phyloP scores from a whole-genome alignment of 805 yeast species.

The Ogataea nonfermentans region DNA sequence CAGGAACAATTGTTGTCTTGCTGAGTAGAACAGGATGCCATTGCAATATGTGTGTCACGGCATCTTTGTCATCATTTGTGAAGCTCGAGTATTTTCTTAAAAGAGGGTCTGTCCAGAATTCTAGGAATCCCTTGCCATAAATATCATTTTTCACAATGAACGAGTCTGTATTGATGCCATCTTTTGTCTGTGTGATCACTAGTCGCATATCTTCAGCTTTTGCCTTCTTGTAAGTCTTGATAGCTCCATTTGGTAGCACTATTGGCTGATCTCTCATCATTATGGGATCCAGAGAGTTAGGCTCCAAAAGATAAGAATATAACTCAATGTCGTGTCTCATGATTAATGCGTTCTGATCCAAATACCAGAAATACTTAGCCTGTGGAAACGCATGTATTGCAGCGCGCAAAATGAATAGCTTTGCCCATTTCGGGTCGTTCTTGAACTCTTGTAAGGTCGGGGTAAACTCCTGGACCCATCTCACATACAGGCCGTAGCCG shows the following conservation, averaged over 20 bases:
- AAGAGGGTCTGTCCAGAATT: constrained; percentile 73
- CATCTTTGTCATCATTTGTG: constrained; percentile 57
- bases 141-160: constrained; percentile 69
- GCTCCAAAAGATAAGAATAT: constrained; percentile 54
- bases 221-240: constrained; percentile 64
- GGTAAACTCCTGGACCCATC: constrained; percentile 82
- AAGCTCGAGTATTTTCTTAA: constrained; percentile 66
- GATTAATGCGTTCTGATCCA: constrained; percentile 75
- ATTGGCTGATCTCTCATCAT: constrained; percentile 72
- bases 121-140: constrained; percentile 67
- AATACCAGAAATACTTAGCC: constrained; percentile 87
- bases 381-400: constrained; percentile 94
- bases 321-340: constrained; percentile 68
- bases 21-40: constrained; percentile 89
- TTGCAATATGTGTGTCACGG: constrained; percentile 81
- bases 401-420: constrained; percentile 64
- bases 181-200: constrained; percentile 67
- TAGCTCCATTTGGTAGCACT: constrained; percentile 62
- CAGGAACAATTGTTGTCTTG: constrained; percentile 70
- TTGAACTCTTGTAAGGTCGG: constrained; percentile 53
- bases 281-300: constrained; percentile 59
- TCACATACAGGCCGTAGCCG: constrained; percentile 76
- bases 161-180: constrained; percentile 63
- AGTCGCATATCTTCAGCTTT: constrained; percentile 54
- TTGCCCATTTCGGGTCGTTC: constrained; percentile 58